These are phyloP conservation scores for Tulasnella sp. DNA, from an alignment of 768 basidiomycete genomes.

Conservation along the genomic window DNA sequence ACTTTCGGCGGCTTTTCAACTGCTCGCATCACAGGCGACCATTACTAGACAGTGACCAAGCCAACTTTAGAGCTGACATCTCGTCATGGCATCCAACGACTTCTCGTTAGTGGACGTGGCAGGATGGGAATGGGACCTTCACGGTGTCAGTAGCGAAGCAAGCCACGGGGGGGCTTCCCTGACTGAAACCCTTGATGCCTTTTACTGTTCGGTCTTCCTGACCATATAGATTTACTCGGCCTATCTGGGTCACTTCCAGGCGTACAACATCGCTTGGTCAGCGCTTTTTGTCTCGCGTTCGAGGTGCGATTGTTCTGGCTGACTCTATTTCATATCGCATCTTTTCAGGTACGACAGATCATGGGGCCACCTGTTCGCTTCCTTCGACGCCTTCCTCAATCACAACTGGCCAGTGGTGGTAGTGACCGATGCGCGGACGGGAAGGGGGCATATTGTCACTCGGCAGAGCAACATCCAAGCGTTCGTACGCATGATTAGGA, in stretches of 20 bases:
- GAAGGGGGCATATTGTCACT: constrained; percentile 70
- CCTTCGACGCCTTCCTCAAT: constrained; percentile 65
- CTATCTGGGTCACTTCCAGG: constrained; percentile 70
- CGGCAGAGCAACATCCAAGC: constrained; percentile 55
- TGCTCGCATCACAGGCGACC: background rate
- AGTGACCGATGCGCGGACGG: constrained; percentile 60
- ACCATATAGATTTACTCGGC: constrained; percentile 47
- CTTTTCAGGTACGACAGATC: constrained; percentile 59
- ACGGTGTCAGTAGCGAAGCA: constrained; percentile 44
- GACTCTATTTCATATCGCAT: background rate
- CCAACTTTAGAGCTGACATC: background rate
- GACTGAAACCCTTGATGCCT: background rate
- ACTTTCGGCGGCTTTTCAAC: background rate
- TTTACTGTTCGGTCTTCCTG: background rate
- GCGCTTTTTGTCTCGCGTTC: constrained; percentile 11
- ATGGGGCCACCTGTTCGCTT: constrained; percentile 68
- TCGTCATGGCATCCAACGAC: background rate
- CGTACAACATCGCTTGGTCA: constrained; percentile 61
- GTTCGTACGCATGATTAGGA: constrained; percentile 79
- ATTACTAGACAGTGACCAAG: background rate
- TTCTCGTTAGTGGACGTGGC: constrained; percentile 11
- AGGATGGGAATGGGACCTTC: constrained; percentile 72
- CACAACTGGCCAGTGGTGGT: constrained; percentile 79
- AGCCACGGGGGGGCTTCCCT: background rate
- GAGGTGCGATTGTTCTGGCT: background rate